Conservation (phyloP, 2,329 filamentous ascomycete genomes). For the Sporothrix mexicana region DNA sequence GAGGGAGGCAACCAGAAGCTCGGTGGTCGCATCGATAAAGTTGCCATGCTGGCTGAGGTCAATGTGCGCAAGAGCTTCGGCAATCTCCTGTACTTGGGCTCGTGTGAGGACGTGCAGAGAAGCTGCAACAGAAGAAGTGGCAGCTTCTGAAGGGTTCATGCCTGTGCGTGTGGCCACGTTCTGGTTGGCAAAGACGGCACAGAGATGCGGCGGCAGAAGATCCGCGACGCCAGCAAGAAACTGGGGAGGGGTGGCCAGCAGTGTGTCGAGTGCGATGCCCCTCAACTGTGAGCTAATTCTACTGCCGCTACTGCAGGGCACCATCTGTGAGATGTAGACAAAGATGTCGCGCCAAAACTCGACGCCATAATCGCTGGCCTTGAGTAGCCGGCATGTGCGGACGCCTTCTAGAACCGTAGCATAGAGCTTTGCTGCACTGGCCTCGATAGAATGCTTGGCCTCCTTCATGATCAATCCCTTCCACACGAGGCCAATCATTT, state of each 20-base stretch:
- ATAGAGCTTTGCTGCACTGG: neutral
- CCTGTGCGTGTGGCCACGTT: neutral
- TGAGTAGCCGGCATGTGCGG: constrained; percentile 30
- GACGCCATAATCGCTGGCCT: constrained; percentile 30
- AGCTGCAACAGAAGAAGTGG: neutral
- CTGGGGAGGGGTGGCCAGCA: constrained; percentile 31
- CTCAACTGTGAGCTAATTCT: neutral
- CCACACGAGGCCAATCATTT: constrained; percentile 29
- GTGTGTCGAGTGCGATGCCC: constrained; percentile 2
- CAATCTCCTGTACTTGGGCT: neutral
- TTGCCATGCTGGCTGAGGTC: constrained; percentile 14
- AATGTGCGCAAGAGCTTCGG: constrained; percentile 29
- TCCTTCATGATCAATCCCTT: neutral
- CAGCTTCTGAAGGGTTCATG: neutral
- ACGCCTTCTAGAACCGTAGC: constrained; percentile 32
- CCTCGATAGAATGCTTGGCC: neutral
- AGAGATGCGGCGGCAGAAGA: constrained; percentile 30
- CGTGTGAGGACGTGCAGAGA: neutral
- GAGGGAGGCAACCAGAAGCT: neutral
- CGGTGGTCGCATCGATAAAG: constrained; percentile 21
- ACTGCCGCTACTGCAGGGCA: neutral
- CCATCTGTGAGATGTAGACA: neutral
- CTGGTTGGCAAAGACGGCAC: constrained; percentile 1
- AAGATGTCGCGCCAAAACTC: constrained; percentile 35
- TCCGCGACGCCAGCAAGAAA: constrained; percentile 26